Evolutionary conservation across 2,329 filamentous ascomycete genomes (phyloP).

Genomic region (Colletotrichum salicis): DNA sequence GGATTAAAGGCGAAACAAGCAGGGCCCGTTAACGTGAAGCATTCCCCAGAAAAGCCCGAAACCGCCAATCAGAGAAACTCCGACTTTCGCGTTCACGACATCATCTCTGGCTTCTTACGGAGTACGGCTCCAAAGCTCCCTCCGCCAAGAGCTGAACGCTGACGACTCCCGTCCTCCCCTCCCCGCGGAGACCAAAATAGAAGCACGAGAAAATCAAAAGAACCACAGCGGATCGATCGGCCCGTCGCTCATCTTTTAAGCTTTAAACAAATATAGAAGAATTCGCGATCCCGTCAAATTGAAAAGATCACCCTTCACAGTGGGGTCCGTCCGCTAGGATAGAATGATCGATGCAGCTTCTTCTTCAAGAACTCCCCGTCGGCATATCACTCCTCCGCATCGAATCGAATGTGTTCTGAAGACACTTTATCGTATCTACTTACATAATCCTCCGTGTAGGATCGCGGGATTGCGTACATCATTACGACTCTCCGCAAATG

Average conservation of each 20-base stretch:
- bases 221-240: not conserved
- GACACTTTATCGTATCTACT: not conserved
- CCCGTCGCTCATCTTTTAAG: not conserved
- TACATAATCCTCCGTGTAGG: not conserved
- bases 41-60: not conserved
- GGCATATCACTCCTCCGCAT: not conserved
- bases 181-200: not conserved
- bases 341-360: not conserved
- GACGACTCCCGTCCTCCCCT: not conserved
- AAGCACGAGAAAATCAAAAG: not conserved
- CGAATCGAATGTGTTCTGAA: not conserved
- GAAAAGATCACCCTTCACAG: not conserved
- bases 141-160: constrained; percentile 4
- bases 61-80: not conserved
- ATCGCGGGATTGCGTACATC: constrained; percentile 9
- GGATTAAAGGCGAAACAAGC: constrained; percentile 1
- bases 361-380: not conserved
- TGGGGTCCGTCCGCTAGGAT: not conserved
- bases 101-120: not conserved
- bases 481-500: not conserved
- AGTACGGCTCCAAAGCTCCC: not conserved
- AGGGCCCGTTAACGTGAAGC: not conserved
- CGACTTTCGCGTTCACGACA: not conserved
- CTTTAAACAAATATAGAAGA: not conserved
- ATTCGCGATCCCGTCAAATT: not conserved